Conservation (phyloP, 805 yeast genomes). For the Wickerhamomyces sydowiorum region DNA sequence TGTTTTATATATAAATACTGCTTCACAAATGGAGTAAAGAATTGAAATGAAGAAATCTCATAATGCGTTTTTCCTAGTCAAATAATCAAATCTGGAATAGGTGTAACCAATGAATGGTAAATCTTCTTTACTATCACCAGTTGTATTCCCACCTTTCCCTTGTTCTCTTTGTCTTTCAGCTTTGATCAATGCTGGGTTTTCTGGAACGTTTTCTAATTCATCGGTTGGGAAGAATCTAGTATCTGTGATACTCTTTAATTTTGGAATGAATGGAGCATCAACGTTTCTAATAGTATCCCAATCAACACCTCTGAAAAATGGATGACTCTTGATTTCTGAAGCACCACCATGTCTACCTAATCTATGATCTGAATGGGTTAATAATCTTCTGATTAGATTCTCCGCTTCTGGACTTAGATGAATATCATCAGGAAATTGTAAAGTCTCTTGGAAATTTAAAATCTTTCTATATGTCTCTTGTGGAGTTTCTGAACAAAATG, state of each 20-base stretch:
- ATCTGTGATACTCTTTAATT: slow-evolving; percentile 86
- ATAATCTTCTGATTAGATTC: slow-evolving; percentile 80
- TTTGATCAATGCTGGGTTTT: slow-evolving; percentile 66
- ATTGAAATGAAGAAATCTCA: no score
- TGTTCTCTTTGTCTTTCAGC: slow-evolving; percentile 63
- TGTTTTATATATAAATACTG: no score
- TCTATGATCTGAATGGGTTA: slow-evolving; percentile 82
- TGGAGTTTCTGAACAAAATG: slow-evolving; percentile 88
- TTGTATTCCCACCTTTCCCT: slow-evolving; percentile 31
- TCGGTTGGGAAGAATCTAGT: slow-evolving; percentile 98
- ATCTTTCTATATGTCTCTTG: slow-evolving; percentile 94
- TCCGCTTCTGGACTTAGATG: slow-evolving; percentile 89
- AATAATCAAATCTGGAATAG: slow-evolving; percentile 87
- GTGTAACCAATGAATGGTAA: slow-evolving; percentile 97
- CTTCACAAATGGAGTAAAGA: no score
- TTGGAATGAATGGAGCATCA: slow-evolving; percentile 94
- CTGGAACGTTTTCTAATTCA: slow-evolving; percentile 92
- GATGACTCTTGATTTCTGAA: slow-evolving; percentile 71
- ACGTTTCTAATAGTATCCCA: slow-evolving; percentile 68
- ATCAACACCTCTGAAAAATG: slow-evolving; percentile 78
- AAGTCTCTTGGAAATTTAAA: slow-evolving; percentile 85
- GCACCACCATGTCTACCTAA: slow-evolving; percentile 51
- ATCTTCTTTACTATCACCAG: slow-evolving; percentile 66
- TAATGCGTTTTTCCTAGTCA: slow-evolving; percentile 64
- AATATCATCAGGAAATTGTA: slow-evolving; percentile 78